Base-by-base conservation (phyloP, 257 asterid species). In the Vinca minor region DNA sequence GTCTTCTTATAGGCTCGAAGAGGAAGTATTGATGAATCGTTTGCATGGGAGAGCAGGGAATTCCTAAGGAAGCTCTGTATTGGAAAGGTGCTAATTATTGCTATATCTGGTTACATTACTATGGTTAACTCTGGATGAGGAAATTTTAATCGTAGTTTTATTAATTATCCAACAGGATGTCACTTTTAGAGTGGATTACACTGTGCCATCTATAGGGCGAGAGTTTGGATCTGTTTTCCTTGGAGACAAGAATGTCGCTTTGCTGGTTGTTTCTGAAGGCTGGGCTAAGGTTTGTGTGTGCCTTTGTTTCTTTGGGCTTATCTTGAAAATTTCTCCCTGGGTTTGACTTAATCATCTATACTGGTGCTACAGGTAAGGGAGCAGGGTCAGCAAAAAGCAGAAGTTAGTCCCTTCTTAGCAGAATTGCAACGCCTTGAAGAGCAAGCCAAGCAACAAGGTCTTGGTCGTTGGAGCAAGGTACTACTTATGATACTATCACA, bases 1-100 rank as follows among this genome's bases (percentile, higher is more conserved):
- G 14, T 67, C 23, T 20, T 18, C 52, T 61, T 75, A 36, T 73
- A 92, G 93, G 96, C 95, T 60, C 89, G 91, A 35, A 78, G 98
- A 74, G 95, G 96, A 64, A 87, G 94, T 4, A 21, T 74, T 48
- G 98, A 93, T 69, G 97, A 93, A 75, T 90, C 98, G 42, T 93
- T 87, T 87, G 98, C 98, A 65, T 93, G 98, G 98, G 85, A 83
- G 54, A 89, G 98, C 80, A 79, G 88, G 72, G 98, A 93, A 64
- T 89, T 67, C 77, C 79, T 93, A 64, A 78, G 98, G 83, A 89
- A 87, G 79, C 94, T 81, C 62, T 87, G 96, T 59, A 82, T 93
- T 32, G 98, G 98, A 52, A 89, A 93, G 96, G 98, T 93, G 64
- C 54, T 35, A 50, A 53, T 36, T 38, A n/a, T 54, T 44, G 34